Evolutionary conservation across 352 stramenopile species (phyloP).

Genomic region (Phytophthora pini): DNA sequence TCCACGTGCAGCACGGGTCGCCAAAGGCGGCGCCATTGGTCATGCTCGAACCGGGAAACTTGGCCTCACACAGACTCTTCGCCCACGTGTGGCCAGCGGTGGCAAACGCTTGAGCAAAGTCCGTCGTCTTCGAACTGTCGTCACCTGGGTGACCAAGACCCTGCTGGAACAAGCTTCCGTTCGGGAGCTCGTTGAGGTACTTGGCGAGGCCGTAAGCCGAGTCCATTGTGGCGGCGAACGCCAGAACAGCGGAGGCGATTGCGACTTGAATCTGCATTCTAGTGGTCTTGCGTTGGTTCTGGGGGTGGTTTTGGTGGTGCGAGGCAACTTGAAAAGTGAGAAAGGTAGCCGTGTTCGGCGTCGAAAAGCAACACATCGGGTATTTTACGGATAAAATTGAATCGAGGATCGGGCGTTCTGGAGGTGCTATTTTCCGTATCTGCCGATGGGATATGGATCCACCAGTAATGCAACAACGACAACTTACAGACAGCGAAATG

Average conservation of each 20-base stretch:
- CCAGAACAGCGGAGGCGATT: constrained; percentile 11
- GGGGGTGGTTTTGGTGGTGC: constrained; percentile 13
- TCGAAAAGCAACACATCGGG: constrained; percentile 1
- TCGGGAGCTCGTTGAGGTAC: constrained; percentile 50
- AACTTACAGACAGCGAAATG: constrained; percentile 11
- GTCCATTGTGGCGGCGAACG: constrained; percentile 21
- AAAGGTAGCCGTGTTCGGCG: background rate
- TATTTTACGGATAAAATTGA: constrained; percentile 27
- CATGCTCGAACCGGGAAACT: constrained; percentile 45
- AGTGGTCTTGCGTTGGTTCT: constrained; percentile 11
- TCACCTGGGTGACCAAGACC: constrained; percentile 41
- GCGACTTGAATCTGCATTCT: constrained; percentile 28
- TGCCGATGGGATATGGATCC: constrained; percentile 16
- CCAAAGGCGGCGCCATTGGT: constrained; percentile 41
- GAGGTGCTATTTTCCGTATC: constrained; percentile 13
- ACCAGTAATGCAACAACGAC: constrained; percentile 2
- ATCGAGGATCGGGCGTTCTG: constrained; percentile 12
- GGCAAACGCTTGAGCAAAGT: constrained; percentile 47
- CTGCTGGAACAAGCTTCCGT: constrained; percentile 44
- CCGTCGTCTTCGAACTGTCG: constrained; percentile 35
- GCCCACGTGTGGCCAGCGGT: constrained; percentile 39
- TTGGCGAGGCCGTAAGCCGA: constrained; percentile 21
- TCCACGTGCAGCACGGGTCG: constrained; percentile 45
- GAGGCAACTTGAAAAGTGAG: constrained; percentile 29
- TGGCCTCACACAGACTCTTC: constrained; percentile 38